A percentile compares a stretch with the other conserved stretches of the same genome.
These are phyloP conservation scores for Pleurotus tuoliensis DNA, from an alignment of 768 basidiomycete genomes.

Conservation along the genomic window DNA sequence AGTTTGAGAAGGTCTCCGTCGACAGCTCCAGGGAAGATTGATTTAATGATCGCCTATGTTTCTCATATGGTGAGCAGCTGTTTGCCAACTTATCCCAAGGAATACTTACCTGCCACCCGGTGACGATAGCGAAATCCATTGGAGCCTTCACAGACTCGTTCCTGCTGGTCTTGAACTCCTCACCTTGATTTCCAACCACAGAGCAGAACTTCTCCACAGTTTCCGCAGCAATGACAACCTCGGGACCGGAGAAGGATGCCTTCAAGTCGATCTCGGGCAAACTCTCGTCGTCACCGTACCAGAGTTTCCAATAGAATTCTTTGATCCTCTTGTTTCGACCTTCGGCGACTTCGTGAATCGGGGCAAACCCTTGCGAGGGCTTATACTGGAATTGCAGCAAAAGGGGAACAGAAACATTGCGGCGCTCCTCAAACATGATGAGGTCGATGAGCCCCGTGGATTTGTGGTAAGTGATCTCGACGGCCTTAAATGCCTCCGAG, in stretches of 20 bases:
- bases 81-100: neutral
- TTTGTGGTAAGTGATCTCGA: constrained; percentile 63
- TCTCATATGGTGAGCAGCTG: constrained; percentile 6
- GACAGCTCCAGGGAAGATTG: constrained; percentile 89
- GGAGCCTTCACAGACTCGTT: constrained; percentile 77
- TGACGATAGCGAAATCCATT: constrained; percentile 98
- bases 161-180: constrained; percentile 80
- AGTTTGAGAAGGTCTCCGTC: constrained; percentile 95
- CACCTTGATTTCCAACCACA: constrained; percentile 91
- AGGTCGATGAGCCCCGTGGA: constrained; percentile 58
- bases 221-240: constrained; percentile 72
- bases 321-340: constrained; percentile 90
- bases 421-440: constrained; percentile 81
- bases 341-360: constrained; percentile 85
- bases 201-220: constrained; percentile 88
- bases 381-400: constrained; percentile 80
- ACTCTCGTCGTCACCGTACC: constrained; percentile 85
- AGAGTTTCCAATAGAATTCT: constrained; percentile 96
- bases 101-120: constrained; percentile 89
- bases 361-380: constrained; percentile 83
- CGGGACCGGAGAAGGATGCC: constrained; percentile 83
- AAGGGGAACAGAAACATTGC: constrained; percentile 72
- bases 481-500: constrained; percentile 73
- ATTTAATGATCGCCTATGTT: constrained; percentile 92
- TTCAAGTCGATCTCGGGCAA: constrained; percentile 78